phyloP scores from a whole-genome alignment of 495 filamentous ascomycete species.

The Aspergillus leporis region DNA sequence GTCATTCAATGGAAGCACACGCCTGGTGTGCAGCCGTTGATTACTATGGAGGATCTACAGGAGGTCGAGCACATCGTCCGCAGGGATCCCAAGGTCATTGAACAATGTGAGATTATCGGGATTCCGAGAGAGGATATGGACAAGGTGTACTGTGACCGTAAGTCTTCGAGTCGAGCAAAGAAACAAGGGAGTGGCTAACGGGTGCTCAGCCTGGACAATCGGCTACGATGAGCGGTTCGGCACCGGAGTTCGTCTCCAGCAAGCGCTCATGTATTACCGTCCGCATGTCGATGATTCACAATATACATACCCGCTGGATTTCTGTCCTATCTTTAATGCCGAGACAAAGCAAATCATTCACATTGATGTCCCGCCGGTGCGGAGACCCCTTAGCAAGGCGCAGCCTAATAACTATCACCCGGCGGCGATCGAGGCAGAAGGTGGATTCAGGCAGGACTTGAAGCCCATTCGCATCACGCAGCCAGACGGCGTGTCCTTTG shows the following conservation, averaged over 20 bases:
- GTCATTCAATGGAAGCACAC: constrained; percentile 75
- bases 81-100: constrained; percentile 84
- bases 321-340: constrained; percentile 89
- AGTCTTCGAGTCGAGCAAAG: constrained; percentile 31
- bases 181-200: constrained; percentile 7
- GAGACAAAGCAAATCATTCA: constrained; percentile 81
- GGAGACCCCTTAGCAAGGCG: constrained; percentile 74
- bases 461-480: constrained; percentile 97
- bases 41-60: constrained; percentile 93
- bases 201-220: constrained; percentile 82
- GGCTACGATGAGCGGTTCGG: constrained; percentile 93
- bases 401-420: constrained; percentile 80
- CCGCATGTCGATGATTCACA: constrained; percentile 84
- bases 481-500: constrained; percentile 91
- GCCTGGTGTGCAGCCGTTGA: constrained; percentile 83
- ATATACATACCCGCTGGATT: constrained; percentile 90
- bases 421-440: constrained; percentile 67
- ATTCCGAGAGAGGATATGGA: constrained; percentile 85
- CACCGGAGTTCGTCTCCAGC: constrained; percentile 76
- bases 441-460: constrained; percentile 75
- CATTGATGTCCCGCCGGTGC: constrained; percentile 83
- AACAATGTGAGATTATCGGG: constrained; percentile 87
- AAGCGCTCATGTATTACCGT: constrained; percentile 95
- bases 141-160: constrained; percentile 88
- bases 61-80: constrained; percentile 80